These are phyloP conservation scores for Phaseolus lunatus DNA, from an alignment of 306 rosid genomes.

Conservation along the genomic window DNA sequence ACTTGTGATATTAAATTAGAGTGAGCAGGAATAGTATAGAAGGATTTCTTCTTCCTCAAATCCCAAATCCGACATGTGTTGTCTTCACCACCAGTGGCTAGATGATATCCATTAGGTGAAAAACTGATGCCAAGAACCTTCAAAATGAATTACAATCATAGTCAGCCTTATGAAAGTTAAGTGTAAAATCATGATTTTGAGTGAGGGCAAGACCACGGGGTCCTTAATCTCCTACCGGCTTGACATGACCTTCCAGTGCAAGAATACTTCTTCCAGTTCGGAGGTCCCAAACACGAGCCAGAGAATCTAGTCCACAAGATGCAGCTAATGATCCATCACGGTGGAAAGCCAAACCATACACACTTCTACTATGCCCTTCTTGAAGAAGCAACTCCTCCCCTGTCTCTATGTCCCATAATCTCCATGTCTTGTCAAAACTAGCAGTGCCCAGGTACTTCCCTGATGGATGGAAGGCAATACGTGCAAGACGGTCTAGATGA, in stretches of 20 bases:
- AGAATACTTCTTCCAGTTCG: conserved; percentile 93
- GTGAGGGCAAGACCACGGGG: background rate
- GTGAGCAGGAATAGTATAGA: conserved; percentile 91
- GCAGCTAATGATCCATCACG: conserved; percentile 91
- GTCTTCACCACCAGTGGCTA: conserved; percentile 94
- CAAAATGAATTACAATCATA: conserved; percentile 42
- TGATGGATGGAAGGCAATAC: conserved; percentile 91
- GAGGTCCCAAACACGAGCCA: conserved; percentile 96
- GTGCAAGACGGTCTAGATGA: conserved; percentile 97
- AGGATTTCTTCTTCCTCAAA: conserved; percentile 86
- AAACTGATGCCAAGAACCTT: conserved; percentile 87
- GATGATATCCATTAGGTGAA: conserved; percentile 89
- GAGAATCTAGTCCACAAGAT: conserved; percentile 90
- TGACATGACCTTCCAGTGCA: conserved; percentile 95
- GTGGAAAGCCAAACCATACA: conserved; percentile 83
- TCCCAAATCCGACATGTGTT: conserved; percentile 96
- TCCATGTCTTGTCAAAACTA: conserved; percentile 98
- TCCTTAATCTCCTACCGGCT: conserved; percentile 64
- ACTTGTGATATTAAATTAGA: conserved; percentile 90
- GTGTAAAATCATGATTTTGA: conserved; percentile 7
- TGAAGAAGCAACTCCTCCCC: conserved; percentile 95
- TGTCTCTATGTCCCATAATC: conserved; percentile 91
- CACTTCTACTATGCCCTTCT: conserved; percentile 95
- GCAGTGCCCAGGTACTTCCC: conserved; percentile 95
- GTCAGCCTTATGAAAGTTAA: conserved; percentile 22